Evolutionary conservation across 2,329 filamentous ascomycete genomes (phyloP), one percentile per base, ranked within the genome.

Genomic region (Xylaria arbuscula): DNA sequence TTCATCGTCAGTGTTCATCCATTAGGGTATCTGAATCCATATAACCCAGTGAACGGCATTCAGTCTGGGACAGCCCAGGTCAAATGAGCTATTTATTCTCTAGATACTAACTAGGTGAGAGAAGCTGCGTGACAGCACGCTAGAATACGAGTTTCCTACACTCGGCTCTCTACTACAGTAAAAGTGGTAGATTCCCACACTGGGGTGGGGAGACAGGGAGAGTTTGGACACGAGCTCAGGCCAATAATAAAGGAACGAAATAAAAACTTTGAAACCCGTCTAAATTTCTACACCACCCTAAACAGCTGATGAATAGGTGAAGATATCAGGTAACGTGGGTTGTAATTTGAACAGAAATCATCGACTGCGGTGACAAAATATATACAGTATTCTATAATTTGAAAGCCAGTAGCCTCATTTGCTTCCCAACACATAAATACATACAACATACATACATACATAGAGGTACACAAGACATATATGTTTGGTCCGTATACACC

Each of bases 281-380:
- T 28, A 28, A 24, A 36, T 15, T 7, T 36, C 11, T 9, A 5
- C 22, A 5, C 42, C n/a, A 34, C 47, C 47, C 17, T 11, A 22
- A 34, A 13, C 11, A 36, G 5, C 42, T 32, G 13, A 34, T 40
- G n/a, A 50, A 22, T 22, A 1, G 13, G 6, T n/a, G 34, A 5
- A 28, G 28, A 28, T 28, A 28, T 36, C 13, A 22, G 54, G 48
- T 48, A 51, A 42, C 28, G 32, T 65, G n/a, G n/a, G 7, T 17
- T 45, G 15, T 56, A 36, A 19, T 68, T 61, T 68, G 11, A 57
- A 61, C 56, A 60, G 50, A 17, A n/a, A 9, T 45, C 32, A 40
- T 22, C 17, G n/a, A 42, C 24, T 17, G 47, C 45, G 22, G 32
- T 40, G 19, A 45, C 17, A 17, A 17, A 17, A 45, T 45, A 51